These are phyloP conservation scores for Sugiyamaella mastotermitis DNA, from an alignment of 805 yeast species.

Conservation along the genomic window DNA sequence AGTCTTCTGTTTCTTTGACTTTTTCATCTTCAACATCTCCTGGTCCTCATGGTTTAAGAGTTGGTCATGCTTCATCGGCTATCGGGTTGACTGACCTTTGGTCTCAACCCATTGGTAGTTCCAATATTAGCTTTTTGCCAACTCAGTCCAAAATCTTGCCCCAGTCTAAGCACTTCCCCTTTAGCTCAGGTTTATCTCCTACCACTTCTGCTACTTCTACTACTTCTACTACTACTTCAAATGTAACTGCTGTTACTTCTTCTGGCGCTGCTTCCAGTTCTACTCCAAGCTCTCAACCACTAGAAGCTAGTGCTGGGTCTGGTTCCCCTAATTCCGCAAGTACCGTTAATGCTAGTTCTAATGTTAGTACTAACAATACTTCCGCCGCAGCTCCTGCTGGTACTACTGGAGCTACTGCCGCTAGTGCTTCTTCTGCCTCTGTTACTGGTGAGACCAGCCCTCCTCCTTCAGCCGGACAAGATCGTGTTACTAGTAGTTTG, in stretches of 20 bases:
- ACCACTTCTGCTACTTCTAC: constrained; percentile 14
- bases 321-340: background rate
- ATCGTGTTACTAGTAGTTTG: constrained; percentile 2
- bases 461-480: no score
- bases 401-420: background rate
- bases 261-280: constrained; percentile 11
- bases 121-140: background rate
- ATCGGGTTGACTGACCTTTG: constrained; percentile 1
- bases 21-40: constrained; percentile 5
- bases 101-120: background rate
- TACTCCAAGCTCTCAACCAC: constrained; percentile 2
- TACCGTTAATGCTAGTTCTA: background rate
- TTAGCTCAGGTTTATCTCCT: constrained; percentile 5
- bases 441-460: constrained; percentile 2
- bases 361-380: background rate
- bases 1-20: constrained; percentile 3
- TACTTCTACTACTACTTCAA: background rate
- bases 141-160: background rate
- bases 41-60: background rate
- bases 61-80: background rate
- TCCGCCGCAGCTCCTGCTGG: constrained; percentile 2
- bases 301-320: background rate
- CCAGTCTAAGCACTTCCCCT: constrained; percentile 10
- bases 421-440: background rate
- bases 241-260: constrained; percentile 8